A percentile compares a stretch with the other conserved stretches of the same genome.
phyloP scores from a whole-genome alignment of 225 moss, liverwort and hornwort genomes.

The Takakia lepidozioides region DNA sequence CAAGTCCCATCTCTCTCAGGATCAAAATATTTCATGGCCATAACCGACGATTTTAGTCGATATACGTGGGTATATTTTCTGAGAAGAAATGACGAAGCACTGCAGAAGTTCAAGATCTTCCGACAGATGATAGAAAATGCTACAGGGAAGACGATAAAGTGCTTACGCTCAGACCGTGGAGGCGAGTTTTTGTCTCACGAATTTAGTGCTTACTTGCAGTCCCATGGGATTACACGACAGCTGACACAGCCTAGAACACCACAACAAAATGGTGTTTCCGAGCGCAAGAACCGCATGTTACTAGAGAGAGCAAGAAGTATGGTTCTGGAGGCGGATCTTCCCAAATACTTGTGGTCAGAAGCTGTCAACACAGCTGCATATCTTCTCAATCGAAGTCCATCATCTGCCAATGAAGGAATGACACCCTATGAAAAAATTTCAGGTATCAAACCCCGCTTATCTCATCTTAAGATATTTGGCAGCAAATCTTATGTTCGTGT shows the following conservation, averaged over 20 bases:
- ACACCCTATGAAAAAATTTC: not conserved
- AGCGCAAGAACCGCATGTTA: not conserved
- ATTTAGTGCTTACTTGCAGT: not conserved
- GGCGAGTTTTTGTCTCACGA: not conserved
- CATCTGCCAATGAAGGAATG: not conserved
- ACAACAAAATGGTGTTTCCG: conserved; percentile 2
- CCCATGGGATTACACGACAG: not conserved
- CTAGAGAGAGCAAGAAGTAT: not conserved
- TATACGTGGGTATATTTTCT: conserved; percentile 1
- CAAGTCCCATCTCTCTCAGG: not conserved
- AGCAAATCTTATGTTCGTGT: not conserved
- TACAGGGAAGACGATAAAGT: not conserved
- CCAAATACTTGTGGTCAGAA: conserved; percentile 1
- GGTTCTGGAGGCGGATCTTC: not conserved
- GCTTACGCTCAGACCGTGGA: not conserved
- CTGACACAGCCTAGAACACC: not conserved
- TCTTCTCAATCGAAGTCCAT: not conserved
- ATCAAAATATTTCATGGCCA: not conserved
- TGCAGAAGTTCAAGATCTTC: not conserved
- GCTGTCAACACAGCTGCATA: not conserved
- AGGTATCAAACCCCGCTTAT: not conserved
- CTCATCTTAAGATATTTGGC: not conserved
- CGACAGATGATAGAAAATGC: not conserved
- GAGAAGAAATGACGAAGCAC: not conserved
- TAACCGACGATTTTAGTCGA: conserved; percentile 1